A percentile compares a stretch with the other conserved stretches of the same genome.
phyloP scores from a whole-genome alignment of 805 yeast species.

The Candida ipomoeae region DNA sequence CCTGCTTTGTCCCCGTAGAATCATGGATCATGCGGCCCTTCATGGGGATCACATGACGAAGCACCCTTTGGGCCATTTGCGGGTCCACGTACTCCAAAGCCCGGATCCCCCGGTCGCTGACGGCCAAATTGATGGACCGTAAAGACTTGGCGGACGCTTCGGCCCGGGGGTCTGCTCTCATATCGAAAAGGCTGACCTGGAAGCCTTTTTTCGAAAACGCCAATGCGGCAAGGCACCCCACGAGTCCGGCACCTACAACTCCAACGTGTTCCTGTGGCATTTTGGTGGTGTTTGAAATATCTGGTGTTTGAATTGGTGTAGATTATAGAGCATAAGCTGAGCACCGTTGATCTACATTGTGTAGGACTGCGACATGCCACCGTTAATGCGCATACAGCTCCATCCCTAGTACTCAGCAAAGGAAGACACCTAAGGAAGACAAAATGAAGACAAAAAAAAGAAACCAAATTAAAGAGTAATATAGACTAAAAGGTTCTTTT shows the following conservation, averaged over 20 bases:
- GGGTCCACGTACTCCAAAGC: slow-evolving; percentile 63
- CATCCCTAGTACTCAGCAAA: not conserved
- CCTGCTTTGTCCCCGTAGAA: slow-evolving; percentile 49
- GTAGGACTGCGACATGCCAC: not conserved
- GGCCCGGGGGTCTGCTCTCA: slow-evolving; percentile 62
- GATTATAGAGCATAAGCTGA: not conserved
- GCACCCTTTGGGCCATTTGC: slow-evolving; percentile 51
- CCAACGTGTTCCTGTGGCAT: slow-evolving; percentile 31
- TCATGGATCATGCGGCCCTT: slow-evolving; percentile 88
- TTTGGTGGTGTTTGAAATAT: not conserved
- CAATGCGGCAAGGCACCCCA: slow-evolving; percentile 81
- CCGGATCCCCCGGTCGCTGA: slow-evolving; percentile 77
- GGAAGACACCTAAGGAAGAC: too few species aligned
- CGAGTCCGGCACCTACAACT: slow-evolving; percentile 86
- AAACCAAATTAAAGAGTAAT: too few species aligned
- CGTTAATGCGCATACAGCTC: not conserved
- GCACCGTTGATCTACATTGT: not conserved
- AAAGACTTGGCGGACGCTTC: slow-evolving; percentile 35
- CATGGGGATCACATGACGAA: slow-evolving; percentile 74
- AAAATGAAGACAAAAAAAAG: too few species aligned
- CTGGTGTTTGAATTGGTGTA: not conserved
- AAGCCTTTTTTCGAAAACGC: slow-evolving; percentile 72
- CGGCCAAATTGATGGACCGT: slow-evolving; percentile 81
- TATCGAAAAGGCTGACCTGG: slow-evolving; percentile 67
- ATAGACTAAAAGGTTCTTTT: too few species aligned